Evolutionary conservation across 495 filamentous ascomycete species (phyloP), one percentile per base, ranked within the genome.

Genomic region (Penicillium tannophilum): DNA sequence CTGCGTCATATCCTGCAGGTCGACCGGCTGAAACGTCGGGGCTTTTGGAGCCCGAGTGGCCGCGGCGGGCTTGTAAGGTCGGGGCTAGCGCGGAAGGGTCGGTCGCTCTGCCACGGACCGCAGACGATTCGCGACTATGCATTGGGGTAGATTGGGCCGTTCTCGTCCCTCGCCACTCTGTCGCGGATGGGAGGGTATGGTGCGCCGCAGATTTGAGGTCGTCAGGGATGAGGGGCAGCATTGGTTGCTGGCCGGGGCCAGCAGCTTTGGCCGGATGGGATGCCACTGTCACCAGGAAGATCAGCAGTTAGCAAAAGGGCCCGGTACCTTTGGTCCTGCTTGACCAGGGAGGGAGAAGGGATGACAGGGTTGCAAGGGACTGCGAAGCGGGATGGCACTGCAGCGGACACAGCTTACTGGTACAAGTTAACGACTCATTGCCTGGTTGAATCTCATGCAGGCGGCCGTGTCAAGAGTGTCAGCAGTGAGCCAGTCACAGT

Each of bases 31-130:
- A 63, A 12, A 76, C 68, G 47, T 83, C 80, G 47, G 83, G 78
- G 54, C 80, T 82, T 52, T 82, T 82, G 19, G 83, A 84, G 59
- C 84, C 82, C 54, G 84, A 84, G 52, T 75, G 79, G 66, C 71
- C 82, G 66, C 72, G 76, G 63, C 70, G 74, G 57, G 79, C 70
- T 69, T 80, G 79, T 54, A 78, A 53, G 49, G 75, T 76, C 48
- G 79, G 64, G 55, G 70, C 59, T 42, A 76, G 68, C 33, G 74
- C 67, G 59, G 76, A 71, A 52, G 68, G 63, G 51, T 79, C 75
- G 24, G 71, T 66, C 41, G 69, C 66, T 72, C 80, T 71, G 65
- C 76, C 76, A 66, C 77, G 72, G 43, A 72, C 75, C 35, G 73
- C 55, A 42, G 77, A 79, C 28, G 77, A 65, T 62, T 79, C 77